Percentiles rank a stretch among this genome's conserved stretches.
These are phyloP conservation scores for Sechiopsis laciniata DNA, from an alignment of 306 rosid species.

Conservation along the genomic window DNA sequence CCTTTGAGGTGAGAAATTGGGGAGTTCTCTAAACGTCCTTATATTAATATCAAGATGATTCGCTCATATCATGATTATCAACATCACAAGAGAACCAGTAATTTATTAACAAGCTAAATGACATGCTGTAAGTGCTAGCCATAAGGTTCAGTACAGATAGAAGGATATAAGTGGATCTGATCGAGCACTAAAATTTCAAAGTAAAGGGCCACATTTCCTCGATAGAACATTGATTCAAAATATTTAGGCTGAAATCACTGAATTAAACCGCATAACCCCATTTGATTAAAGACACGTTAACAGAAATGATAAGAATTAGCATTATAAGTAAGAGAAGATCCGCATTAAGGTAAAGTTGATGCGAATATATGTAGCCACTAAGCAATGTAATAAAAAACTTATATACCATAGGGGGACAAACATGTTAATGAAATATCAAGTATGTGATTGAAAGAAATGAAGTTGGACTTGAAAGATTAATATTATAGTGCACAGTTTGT, in stretches of 20 bases:
- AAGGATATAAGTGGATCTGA: not conserved
- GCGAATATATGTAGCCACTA: not conserved
- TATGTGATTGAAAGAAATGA: not conserved
- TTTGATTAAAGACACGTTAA: constrained; percentile 4
- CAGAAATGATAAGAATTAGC: constrained; percentile 15
- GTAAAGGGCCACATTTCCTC: not conserved
- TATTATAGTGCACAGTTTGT: not conserved
- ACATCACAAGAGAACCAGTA: not conserved
- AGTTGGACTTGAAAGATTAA: not conserved
- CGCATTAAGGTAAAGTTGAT: not conserved
- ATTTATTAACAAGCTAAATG: not conserved
- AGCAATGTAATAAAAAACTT: not conserved
- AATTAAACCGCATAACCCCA: not conserved
- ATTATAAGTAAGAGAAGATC: not conserved
- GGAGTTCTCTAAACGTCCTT: too few species aligned
- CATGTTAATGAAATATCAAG: not conserved
- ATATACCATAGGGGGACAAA: not conserved
- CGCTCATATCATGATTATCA: not conserved
- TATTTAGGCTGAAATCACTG: not conserved
- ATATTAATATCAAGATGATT: too few species aligned
- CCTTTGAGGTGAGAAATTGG: too few species aligned
- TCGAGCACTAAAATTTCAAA: not conserved
- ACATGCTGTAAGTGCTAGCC: not conserved
- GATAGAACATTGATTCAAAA: not conserved
- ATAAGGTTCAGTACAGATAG: not conserved